Evolutionary conservation across 805 yeast species (phyloP), one percentile per base, ranked within the genome.

Genomic region (Yarrowia osloensis): DNA sequence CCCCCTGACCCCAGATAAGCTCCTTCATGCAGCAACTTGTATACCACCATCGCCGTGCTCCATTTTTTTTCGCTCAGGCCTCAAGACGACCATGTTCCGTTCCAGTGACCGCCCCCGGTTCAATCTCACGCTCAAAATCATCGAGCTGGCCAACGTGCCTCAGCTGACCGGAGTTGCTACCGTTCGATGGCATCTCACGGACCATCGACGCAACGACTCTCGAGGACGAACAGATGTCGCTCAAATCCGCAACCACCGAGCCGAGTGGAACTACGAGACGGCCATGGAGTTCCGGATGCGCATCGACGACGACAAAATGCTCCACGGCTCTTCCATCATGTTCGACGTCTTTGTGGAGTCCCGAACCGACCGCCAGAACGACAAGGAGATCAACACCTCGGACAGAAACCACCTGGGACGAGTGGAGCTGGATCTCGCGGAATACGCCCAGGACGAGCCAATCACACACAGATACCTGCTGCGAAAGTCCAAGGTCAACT

Each of bases 111-210:
- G 67, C 3, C 67, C 67, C 15, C 67, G 67, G 29, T 93, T 90
- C 76, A 78, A 84, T 61, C 80, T 91, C 46, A 75, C 80, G 22
- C 77, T 91, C 31, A 76, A 82, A 19, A 82, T 92, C 57, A 83
- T 84, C 67, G 96, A 90, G 70, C 79, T 94, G 55, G 82, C 88
- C n/a, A 93, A 93, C 73, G 84, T 94, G 31, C 98, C 98, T 1
- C 92, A 90, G 70, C 81, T 88, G 1, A 79, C 86, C 2, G 96
- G 96, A 0, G 74, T 79, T 40, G 86, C 94, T 71, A 86, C 76
- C 70, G 84, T 91, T 21, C 86, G 87, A 68, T 83, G 93, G 83
- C 80, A 79, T 50, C 78, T 90, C 11, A 80, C 81, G 66, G 91
- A 88, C 69, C 78, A 84, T 3, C 67, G 67, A 57, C 79, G 65